Conservation (phyloP, 768 basidiomycete genomes). For the Termitomyces heimii region DNA sequence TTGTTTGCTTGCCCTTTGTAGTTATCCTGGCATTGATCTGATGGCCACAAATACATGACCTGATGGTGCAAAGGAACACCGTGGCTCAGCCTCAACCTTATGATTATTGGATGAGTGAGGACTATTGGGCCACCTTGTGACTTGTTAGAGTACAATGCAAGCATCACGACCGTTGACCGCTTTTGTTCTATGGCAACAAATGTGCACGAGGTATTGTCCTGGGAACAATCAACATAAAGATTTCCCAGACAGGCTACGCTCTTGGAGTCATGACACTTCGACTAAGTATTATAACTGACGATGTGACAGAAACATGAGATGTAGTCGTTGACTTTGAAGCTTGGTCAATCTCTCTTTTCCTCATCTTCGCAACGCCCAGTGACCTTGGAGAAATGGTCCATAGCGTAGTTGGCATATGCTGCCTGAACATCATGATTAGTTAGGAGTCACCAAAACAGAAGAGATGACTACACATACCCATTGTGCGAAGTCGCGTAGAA, state of each 20-base stretch:
- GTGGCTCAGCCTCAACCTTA: not conserved
- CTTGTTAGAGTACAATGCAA: not conserved
- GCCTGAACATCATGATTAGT: constrained; percentile 32
- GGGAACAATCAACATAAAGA: not conserved
- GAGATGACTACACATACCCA: constrained; percentile 43
- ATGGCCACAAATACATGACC: not conserved
- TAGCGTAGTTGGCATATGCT: constrained; percentile 62
- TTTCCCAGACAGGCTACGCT: not conserved
- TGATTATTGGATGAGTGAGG: not conserved
- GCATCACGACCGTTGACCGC: not conserved
- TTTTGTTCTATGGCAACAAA: not conserved
- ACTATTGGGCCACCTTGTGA: not conserved
- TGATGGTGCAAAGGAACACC: not conserved
- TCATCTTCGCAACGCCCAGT: constrained; percentile 57
- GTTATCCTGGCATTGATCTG: not conserved
- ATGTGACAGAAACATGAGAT: too few species aligned
- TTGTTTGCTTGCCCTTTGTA: constrained; percentile 4
- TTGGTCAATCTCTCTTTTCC: constrained; percentile 15
- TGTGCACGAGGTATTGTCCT: not conserved
- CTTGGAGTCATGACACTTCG: not conserved
- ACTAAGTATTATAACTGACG: not conserved
- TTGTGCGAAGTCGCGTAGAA: constrained; percentile 66
- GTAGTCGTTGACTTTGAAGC: not conserved
- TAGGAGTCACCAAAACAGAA: not conserved
- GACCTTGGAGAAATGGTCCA: constrained; percentile 64